Base-by-base conservation (phyloP, 805 yeast species). In the Ogataea philodendri region DNA sequence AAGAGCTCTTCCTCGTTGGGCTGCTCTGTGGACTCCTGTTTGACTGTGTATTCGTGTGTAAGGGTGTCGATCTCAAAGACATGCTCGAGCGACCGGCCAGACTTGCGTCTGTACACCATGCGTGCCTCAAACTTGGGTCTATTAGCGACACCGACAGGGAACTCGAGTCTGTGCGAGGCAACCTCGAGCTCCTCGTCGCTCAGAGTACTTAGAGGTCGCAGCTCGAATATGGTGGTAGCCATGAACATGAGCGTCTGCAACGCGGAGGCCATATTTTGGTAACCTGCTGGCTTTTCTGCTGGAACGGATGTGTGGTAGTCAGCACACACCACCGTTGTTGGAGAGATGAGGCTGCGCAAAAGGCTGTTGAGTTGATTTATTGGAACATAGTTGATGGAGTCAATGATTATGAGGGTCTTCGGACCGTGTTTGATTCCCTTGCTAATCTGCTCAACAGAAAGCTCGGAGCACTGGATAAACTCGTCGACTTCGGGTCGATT, bases 61-160 rank as follows among this genome's bases (percentile, higher is more conserved):
- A 15, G 31, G 0, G 76, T 53, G 52, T 86, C 74, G 3, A 86
- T 65, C 5, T 52, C 55, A 52, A 75, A 85, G 6, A 63, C 55
- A 36, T 79, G 81, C 1, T 66, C 58, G 16, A 81, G 52, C 0
- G 94, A 74, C 33, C 96, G 70, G 0, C 98, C 98, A 0, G 95
- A 84, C 52, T 84, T 84, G 36, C 97, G 71, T 39, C 93, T 71
- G 49, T 81, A 84, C 5, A 72, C 76, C 37, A 93, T 55, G 3
- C 63, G 65, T 3, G 81, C 53, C 22, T 61, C 60, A 57, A 76
- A 82, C 1, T 18, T 44, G 1, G 59, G 42, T 22, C 63, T 59
- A 51, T 87, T 84, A 32, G 52, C 44, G 5, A 72, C 53, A 2
- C 71, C 71, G 5, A 67, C 60, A 3, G 84, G 83, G 11, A 82